These are phyloP conservation scores for Fusarium concolor DNA, from an alignment of 2,329 filamentous ascomycete genomes.

Conservation along the genomic window DNA sequence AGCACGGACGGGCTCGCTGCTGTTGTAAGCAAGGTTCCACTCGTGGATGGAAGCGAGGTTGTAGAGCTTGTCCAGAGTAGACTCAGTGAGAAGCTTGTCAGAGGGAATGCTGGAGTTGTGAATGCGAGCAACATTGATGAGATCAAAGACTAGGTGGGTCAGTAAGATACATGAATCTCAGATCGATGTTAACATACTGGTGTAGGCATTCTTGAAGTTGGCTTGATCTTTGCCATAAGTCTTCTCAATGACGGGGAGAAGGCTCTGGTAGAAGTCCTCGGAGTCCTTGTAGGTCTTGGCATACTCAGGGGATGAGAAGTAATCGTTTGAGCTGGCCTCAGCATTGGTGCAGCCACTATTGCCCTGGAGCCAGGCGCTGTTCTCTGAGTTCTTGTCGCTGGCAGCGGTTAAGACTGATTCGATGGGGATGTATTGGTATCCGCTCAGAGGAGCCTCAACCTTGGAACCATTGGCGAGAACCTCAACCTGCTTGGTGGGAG, in stretches of 20 bases:
- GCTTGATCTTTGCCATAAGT: conserved; percentile 60
- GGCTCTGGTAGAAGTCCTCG: conserved; percentile 67
- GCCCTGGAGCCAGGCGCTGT: conserved; percentile 69
- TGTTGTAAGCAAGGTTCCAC: conserved; percentile 85
- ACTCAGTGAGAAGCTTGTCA: conserved; percentile 67
- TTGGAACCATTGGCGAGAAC: conserved; percentile 77
- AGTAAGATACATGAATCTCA: conserved; percentile 45
- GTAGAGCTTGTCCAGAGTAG: conserved; percentile 71
- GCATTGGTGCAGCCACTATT: conserved; percentile 67
- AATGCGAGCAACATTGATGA: conserved; percentile 69
- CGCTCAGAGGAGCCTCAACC: conserved; percentile 75
- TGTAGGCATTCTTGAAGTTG: conserved; percentile 70
- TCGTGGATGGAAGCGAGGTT: conserved; percentile 84
- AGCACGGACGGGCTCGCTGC: conserved; percentile 72
- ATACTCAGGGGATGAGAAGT: conserved; percentile 63
- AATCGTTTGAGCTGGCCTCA: conserved; percentile 65
- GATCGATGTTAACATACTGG: conserved; percentile 66
- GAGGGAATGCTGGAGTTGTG: conserved; percentile 72
- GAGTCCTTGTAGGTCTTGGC: conserved; percentile 59
- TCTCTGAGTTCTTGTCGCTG: conserved; percentile 66
- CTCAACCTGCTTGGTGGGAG: conserved; percentile 73
- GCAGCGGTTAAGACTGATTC: conserved; percentile 67
- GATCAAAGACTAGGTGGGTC: conserved; percentile 64
- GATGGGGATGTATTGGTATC: conserved; percentile 87
- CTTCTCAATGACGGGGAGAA: conserved; percentile 66